Evolutionary conservation across 208 protist species (phyloP).

Genomic region (Lotmaria passim): DNA sequence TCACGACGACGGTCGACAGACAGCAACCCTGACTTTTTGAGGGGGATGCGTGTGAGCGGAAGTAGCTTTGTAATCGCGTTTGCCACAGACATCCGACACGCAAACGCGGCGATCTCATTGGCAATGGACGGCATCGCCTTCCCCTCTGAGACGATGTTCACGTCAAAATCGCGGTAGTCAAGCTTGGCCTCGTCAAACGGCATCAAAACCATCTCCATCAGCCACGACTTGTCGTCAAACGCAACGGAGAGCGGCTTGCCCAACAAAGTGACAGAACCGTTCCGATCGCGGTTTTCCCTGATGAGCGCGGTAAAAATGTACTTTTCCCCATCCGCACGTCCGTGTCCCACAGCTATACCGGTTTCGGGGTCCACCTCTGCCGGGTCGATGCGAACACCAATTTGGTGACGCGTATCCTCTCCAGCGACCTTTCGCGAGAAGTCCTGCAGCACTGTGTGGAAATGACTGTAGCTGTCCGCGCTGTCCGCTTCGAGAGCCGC

Average conservation of each 20-base stretch:
- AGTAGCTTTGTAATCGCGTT: conserved; percentile 87
- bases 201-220: conserved; percentile 91
- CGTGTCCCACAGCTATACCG: conserved; percentile 83
- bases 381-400: conserved; percentile 91
- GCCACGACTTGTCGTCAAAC: conserved; percentile 88
- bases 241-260: conserved; percentile 77
- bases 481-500: conserved; percentile 73
- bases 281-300: conserved; percentile 79
- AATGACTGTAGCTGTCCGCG: conserved; percentile 91
- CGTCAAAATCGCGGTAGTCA: conserved; percentile 87
- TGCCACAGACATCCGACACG: conserved; percentile 82
- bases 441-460: conserved; percentile 84
- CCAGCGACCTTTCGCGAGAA: conserved; percentile 89
- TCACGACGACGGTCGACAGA: conserved; percentile 85
- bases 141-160: conserved; percentile 82
- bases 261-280: conserved; percentile 72
- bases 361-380: conserved; percentile 78
- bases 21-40: conserved; percentile 89
- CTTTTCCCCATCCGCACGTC: conserved; percentile 84
- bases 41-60: conserved; percentile 81
- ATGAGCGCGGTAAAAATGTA: conserved; percentile 85
- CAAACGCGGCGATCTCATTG: conserved; percentile 87
- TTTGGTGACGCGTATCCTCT: conserved; percentile 88
- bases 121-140: conserved; percentile 85
- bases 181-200: conserved; percentile 90